phyloP scores from a whole-genome alignment of 176 grass and related monocot genomes.

The Avena eriantha region DNA sequence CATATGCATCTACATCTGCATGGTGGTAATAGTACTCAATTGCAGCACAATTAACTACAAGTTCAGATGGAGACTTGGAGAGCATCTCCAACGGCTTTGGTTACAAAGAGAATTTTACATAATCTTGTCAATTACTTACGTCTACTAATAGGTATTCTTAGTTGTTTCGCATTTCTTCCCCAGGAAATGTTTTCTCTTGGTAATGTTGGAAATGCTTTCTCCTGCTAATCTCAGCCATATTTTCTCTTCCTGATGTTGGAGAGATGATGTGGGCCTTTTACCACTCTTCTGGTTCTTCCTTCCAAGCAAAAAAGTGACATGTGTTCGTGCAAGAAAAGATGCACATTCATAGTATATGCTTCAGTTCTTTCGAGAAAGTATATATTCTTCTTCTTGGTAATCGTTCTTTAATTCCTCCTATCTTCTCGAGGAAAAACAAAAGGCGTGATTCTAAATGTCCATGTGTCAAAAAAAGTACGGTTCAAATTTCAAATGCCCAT shows the following conservation, averaged over 20 bases:
- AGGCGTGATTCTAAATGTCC: constrained; percentile 15
- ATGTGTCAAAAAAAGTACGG: constrained; percentile 12
- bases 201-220: neutral
- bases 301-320: constrained; percentile 29
- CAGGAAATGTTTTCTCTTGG: neutral
- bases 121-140: neutral
- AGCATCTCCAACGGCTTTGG: neutral
- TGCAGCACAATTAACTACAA: constrained; percentile 8
- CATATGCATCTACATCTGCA: neutral
- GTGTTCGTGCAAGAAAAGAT: constrained; percentile 42
- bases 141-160: neutral
- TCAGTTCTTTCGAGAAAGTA: constrained; percentile 44
- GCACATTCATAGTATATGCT: constrained; percentile 4
- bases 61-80: constrained; percentile 19
- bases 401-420: constrained; percentile 23
- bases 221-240: too few species aligned
- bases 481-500: neutral
- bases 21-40: neutral
- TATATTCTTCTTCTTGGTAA: constrained; percentile 42
- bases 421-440: constrained; percentile 31
- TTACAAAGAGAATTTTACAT: neutral
- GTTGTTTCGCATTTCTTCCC: neutral
- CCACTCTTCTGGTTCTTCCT: constrained; percentile 25
- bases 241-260: neutral
- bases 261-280: neutral